A percentile compares a stretch with the other conserved stretches of the same genome.
Evolutionary conservation across 805 yeast genomes (phyloP).

Genomic region (Starmerella scarabaei): DNA sequence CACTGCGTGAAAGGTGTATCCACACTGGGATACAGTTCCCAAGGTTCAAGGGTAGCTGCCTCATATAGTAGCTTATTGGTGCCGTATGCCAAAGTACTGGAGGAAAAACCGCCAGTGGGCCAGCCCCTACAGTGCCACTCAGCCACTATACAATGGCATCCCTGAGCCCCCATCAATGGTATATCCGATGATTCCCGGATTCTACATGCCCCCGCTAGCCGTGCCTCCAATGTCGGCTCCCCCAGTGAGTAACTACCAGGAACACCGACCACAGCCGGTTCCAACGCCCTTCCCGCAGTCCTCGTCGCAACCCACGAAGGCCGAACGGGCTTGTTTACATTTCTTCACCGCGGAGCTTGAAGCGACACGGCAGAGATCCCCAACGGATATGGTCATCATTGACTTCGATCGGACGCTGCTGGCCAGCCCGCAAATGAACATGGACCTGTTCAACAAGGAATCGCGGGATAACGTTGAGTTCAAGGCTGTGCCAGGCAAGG

Average conservation of each 20-base stretch:
- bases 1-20: too few relatives aligned
- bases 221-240: too few relatives aligned
- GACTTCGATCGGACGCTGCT: conserved; percentile 20
- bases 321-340: conserved; percentile 13
- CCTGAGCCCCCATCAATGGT: not conserved
- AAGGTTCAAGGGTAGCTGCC: too few relatives aligned
- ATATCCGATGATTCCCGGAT: not conserved
- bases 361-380: not conserved
- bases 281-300: not conserved
- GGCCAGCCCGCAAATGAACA: conserved; percentile 11
- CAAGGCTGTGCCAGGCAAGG: conserved; percentile 8
- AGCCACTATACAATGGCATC: not conserved
- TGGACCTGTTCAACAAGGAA: conserved; percentile 10
- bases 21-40: too few relatives aligned
- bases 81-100: not conserved
- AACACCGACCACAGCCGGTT: not conserved
- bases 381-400: conserved; percentile 17
- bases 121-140: not conserved
- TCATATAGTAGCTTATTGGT: not conserved
- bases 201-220: not conserved
- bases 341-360: conserved; percentile 6
- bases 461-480: conserved; percentile 12
- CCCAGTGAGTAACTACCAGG: too few relatives aligned
- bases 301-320: not conserved
- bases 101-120: not conserved